Conservation (phyloP, 1,284 basidiomycete genomes). For the Veloporphyrellus conicus region DNA sequence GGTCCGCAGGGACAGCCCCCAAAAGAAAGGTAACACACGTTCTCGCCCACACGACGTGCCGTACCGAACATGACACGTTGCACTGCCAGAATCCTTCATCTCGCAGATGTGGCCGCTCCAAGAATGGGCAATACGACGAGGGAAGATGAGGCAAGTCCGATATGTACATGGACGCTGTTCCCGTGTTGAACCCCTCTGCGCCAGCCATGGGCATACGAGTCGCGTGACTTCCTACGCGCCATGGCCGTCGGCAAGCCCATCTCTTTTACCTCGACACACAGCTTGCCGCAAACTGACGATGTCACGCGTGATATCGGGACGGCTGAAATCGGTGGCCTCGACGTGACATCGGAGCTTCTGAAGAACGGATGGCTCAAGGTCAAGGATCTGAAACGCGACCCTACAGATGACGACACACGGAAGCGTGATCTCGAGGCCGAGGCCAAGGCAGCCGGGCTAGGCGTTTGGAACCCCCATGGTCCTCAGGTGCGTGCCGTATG, state of each 20-base stretch:
- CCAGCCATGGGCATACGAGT: constrained; percentile 87
- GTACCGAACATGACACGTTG: constrained; percentile 13
- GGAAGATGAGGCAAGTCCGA: constrained; percentile 73
- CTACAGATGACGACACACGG: constrained; percentile 73
- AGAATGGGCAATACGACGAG: constrained; percentile 74
- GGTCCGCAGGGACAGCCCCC: constrained; percentile 79
- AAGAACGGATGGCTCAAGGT: constrained; percentile 88
- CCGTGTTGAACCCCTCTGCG: neutral
- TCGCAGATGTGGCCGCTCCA: constrained; percentile 80
- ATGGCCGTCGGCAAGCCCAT: constrained; percentile 87
- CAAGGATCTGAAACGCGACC: constrained; percentile 78
- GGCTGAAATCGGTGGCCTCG: constrained; percentile 65
- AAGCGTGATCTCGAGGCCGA: constrained; percentile 74
- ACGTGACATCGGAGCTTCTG: constrained; percentile 77
- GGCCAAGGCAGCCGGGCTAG: constrained; percentile 73
- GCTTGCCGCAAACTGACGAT: constrained; percentile 66
- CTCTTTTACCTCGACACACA: constrained; percentile 72
- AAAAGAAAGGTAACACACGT: constrained; percentile 72
- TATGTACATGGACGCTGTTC: neutral
- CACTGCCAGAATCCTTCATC: constrained; percentile 69
- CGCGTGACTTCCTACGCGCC: constrained; percentile 86
- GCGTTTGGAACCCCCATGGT: constrained; percentile 85
- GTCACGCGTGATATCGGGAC: constrained; percentile 71
- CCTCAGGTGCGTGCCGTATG: constrained; percentile 52
- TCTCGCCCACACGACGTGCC: neutral